Percentiles rank a stretch among this genome's conserved stretches.
Evolutionary conservation across 1,284 basidiomycete species (phyloP).

Genomic region (Papiliotrema laurentii): DNA sequence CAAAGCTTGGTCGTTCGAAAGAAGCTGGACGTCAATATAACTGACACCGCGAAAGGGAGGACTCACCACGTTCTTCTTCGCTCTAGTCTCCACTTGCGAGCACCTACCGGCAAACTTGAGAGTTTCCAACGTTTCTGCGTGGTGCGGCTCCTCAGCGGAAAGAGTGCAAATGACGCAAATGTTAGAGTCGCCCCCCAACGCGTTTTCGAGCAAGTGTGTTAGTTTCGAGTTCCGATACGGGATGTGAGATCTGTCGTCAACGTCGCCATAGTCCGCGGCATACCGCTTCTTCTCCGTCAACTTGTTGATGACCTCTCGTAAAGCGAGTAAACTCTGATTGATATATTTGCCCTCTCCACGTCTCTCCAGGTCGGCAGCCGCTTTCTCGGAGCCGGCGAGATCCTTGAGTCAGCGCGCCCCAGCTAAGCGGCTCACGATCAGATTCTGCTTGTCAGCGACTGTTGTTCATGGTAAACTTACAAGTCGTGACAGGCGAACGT

Average conservation of each 20-base stretch:
- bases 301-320: slow-evolving; percentile 56
- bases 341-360: slow-evolving; percentile 57
- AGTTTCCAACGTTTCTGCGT: slow-evolving; percentile 55
- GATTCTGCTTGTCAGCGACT: slow-evolving; percentile 53
- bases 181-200: slow-evolving; percentile 55
- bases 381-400: slow-evolving; percentile 56
- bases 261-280: neutral
- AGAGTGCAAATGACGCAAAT: slow-evolving; percentile 57
- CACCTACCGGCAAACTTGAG: slow-evolving; percentile 56
- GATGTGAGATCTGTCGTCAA: slow-evolving; percentile 44
- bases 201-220: slow-evolving; percentile 55
- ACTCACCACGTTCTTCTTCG: slow-evolving; percentile 52
- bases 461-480: slow-evolving; percentile 19
- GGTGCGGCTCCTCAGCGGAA: slow-evolving; percentile 50
- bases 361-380: slow-evolving; percentile 53
- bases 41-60: too few relatives aligned
- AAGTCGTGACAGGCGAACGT: slow-evolving; percentile 43
- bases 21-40: slow-evolving; percentile 24
- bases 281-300: slow-evolving; percentile 50
- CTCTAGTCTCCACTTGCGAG: slow-evolving; percentile 55
- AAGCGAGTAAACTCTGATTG: slow-evolving; percentile 54
- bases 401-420: slow-evolving; percentile 35
- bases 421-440: slow-evolving; percentile 40
- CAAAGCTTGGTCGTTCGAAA: slow-evolving; percentile 43
- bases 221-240: slow-evolving; percentile 57